Evolutionary conservation across 805 yeast genomes (phyloP).

Genomic region (Pichia scutulata): DNA sequence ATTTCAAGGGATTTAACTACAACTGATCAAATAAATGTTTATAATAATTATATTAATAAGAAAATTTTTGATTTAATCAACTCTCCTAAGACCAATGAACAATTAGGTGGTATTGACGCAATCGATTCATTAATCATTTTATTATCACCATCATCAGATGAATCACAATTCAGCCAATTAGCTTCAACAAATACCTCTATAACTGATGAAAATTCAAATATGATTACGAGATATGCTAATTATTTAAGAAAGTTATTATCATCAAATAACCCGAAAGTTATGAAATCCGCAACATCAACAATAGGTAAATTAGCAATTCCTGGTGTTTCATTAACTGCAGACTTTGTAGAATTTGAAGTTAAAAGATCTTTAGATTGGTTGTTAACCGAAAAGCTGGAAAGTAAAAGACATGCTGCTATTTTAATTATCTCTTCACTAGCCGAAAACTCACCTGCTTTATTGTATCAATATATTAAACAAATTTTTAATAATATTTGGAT

Average conservation of each 20-base stretch:
- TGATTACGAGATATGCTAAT: slow-evolving; percentile 86
- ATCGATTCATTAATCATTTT: slow-evolving; percentile 81
- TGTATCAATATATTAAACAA: slow-evolving; percentile 70
- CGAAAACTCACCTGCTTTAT: slow-evolving; percentile 74
- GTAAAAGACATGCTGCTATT: slow-evolving; percentile 85
- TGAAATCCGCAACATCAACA: slow-evolving; percentile 80
- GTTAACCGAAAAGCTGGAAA: slow-evolving; percentile 78
- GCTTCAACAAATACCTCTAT: slow-evolving; percentile 26
- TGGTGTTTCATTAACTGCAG: slow-evolving; percentile 84
- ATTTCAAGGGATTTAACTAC: slow-evolving; percentile 70
- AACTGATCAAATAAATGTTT: slow-evolving; percentile 71
- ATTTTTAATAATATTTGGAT: slow-evolving; percentile 81
- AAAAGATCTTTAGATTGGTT: slow-evolving; percentile 87
- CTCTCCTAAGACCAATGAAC: slow-evolving; percentile 60
- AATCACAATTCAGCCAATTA: slow-evolving; percentile 25
- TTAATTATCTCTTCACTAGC: slow-evolving; percentile 78
- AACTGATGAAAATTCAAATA: slow-evolving; percentile 72
- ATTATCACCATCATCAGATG: slow-evolving; percentile 53
- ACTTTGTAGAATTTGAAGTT: slow-evolving; percentile 88
- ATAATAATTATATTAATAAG: slow-evolving; percentile 79
- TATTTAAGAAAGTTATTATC: slow-evolving; percentile 75
- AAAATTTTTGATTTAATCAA: slow-evolving; percentile 80
- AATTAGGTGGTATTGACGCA: slow-evolving; percentile 87
- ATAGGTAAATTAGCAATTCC: slow-evolving; percentile 85
- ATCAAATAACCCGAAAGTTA: slow-evolving; percentile 74